Evolutionary conservation across 257 asterid species (phyloP).

Genomic region (Penstemon davidsonii): DNA sequence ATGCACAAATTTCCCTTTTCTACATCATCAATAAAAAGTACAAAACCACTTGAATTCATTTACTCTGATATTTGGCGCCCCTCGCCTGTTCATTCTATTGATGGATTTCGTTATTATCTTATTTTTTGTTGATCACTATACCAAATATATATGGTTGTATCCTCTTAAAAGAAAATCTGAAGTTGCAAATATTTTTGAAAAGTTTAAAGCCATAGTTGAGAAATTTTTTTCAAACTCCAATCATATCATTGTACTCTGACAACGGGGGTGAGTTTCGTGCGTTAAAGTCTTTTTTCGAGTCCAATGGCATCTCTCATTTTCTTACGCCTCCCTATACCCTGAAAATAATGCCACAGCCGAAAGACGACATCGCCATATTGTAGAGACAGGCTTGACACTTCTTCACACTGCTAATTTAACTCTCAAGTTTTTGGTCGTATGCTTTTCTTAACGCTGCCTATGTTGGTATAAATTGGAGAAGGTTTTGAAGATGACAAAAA

Average conservation of each 20-base stretch:
- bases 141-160: not conserved
- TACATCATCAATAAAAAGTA: not conserved
- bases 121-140: not conserved
- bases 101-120: conserved; percentile 13
- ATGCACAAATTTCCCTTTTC: not conserved
- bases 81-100: not conserved
- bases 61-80: conserved; percentile 22
- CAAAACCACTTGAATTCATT: not conserved
- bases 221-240: not conserved
- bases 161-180: conserved; percentile 14
- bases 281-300: not conserved
- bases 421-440: not conserved
- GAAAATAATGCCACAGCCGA: conserved; percentile 22
- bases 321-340: conserved; percentile 24
- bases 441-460: not conserved
- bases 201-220: not conserved
- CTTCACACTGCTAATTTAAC: not conserved
- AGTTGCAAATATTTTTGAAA: not conserved
- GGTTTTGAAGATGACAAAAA: too few relatives aligned
- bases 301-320: conserved; percentile 16
- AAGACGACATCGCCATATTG: not conserved
- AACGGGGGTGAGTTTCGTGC: conserved; percentile 19
- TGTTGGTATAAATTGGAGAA: too few relatives aligned
- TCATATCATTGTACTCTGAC: not conserved
- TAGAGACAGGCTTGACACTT: not conserved